Conservation (phyloP, 305 asterid species). For the Stenogyne calaminthoides region DNA sequence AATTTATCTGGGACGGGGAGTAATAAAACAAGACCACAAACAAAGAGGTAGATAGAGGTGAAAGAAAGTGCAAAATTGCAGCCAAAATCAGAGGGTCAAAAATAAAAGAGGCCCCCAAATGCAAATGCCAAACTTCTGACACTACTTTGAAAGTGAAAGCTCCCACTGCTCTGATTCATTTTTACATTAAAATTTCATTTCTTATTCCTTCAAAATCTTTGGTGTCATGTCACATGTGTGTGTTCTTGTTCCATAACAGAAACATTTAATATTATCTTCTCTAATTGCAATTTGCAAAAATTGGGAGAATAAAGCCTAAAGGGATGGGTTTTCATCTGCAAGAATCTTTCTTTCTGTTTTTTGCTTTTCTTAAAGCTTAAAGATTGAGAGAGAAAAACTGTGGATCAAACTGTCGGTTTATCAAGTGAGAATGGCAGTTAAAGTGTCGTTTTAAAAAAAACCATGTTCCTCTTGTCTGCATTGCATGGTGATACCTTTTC, state of each 20-base stretch:
- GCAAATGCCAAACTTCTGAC: slow-evolving; percentile 31
- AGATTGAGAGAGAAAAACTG: slow-evolving; percentile 25
- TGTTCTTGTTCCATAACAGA: neutral
- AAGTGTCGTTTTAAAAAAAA: slow-evolving; percentile 25
- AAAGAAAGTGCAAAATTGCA: slow-evolving; percentile 19
- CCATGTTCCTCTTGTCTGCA: slow-evolving; percentile 31
- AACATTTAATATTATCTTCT: neutral
- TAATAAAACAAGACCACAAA: neutral
- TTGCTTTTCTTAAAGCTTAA: slow-evolving; percentile 33
- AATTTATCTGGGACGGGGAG: no score
- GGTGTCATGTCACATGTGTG: neutral
- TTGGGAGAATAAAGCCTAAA: slow-evolving; percentile 37
- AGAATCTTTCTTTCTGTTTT: slow-evolving; percentile 47
- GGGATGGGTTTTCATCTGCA: slow-evolving; percentile 42
- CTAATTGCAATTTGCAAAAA: neutral
- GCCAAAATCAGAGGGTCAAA: no score
- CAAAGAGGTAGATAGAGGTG: neutral
- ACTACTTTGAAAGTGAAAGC: slow-evolving; percentile 36
- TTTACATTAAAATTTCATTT: neutral
- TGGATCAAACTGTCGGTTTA: slow-evolving; percentile 38
- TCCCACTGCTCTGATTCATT: neutral
- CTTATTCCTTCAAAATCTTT: neutral
- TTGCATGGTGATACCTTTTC: slow-evolving; percentile 21
- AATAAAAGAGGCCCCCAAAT: neutral
- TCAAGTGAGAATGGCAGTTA: slow-evolving; percentile 31